phyloP scores from a whole-genome alignment of 805 yeast species.

The Yamadazyma sp. region DNA sequence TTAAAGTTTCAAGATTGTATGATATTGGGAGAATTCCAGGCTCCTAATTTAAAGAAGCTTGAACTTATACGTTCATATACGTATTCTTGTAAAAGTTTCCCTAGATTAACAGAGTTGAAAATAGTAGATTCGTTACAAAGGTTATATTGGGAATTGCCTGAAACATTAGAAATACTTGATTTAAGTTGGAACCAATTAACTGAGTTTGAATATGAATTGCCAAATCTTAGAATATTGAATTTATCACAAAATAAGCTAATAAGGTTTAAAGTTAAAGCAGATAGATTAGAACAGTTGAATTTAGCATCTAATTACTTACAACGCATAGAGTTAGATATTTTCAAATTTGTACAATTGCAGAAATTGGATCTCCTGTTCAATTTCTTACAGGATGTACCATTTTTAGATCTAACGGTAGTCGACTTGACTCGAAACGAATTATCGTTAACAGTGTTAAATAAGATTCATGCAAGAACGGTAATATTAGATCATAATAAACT shows the following conservation, averaged over 20 bases:
- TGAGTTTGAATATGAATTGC: background rate
- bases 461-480: too few relatives aligned
- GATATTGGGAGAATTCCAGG: background rate
- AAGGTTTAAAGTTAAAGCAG: background rate
- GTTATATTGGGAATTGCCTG: background rate
- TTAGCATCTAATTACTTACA: background rate
- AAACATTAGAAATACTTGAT: background rate
- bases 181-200: constrained; percentile 1
- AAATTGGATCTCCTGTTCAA: background rate
- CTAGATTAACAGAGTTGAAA: background rate
- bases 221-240: background rate
- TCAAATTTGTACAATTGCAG: too few relatives aligned
- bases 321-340: too few relatives aligned
- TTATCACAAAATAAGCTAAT: constrained; percentile 1
- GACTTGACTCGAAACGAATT: too few relatives aligned
- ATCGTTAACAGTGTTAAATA: too few relatives aligned
- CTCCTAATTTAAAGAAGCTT: too few relatives aligned
- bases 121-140: background rate
- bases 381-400: too few relatives aligned
- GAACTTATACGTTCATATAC: too few relatives aligned
- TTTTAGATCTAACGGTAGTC: too few relatives aligned
- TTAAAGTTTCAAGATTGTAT: background rate
- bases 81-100: too few relatives aligned
- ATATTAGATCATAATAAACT: too few relatives aligned
- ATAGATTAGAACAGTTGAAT: background rate